phyloP scores from a whole-genome alignment of 805 yeast genomes.

The Cyberlindnera euphorbiiphila region DNA sequence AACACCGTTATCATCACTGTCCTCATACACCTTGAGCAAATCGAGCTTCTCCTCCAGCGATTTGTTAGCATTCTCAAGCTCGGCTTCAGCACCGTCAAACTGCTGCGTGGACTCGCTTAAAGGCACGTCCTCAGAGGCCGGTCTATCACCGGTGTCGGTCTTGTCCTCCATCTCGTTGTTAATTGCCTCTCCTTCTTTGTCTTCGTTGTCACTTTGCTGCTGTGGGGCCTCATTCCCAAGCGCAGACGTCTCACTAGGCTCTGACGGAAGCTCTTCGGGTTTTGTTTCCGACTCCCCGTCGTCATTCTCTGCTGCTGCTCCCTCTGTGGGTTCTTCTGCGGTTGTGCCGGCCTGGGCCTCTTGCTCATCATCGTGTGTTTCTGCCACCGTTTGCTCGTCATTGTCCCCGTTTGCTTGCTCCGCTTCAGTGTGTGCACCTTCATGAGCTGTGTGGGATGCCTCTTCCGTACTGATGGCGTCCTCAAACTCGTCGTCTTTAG shows the following conservation, averaged over 20 bases:
- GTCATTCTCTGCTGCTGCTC: background rate
- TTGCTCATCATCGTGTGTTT: background rate
- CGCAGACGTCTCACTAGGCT: no score
- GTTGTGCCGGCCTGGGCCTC: background rate
- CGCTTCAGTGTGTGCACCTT: background rate
- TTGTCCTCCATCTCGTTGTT: background rate
- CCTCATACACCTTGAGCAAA: constrained; percentile 18
- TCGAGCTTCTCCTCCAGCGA: constrained; percentile 17
- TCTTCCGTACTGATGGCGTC: constrained; percentile 21
- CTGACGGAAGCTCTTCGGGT: no score
- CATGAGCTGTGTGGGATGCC: background rate
- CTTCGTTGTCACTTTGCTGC: background rate
- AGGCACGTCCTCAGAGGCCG: constrained; percentile 11
- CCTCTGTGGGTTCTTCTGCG: background rate
- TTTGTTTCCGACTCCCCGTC: background rate
- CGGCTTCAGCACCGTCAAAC: constrained; percentile 10
- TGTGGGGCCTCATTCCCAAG: background rate
- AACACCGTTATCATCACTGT: constrained; percentile 18
- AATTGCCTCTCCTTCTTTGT: background rate
- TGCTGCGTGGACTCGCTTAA: constrained; percentile 20
- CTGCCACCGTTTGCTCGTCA: background rate
- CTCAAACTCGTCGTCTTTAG: constrained; percentile 15
- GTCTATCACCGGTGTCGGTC: background rate
- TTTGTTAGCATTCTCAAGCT: constrained; percentile 16
- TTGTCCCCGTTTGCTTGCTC: background rate